Evolutionary conservation across 768 basidiomycete genomes (phyloP), one percentile per base, ranked within the genome.

Genomic region (Tricholoma furcatifolium): DNA sequence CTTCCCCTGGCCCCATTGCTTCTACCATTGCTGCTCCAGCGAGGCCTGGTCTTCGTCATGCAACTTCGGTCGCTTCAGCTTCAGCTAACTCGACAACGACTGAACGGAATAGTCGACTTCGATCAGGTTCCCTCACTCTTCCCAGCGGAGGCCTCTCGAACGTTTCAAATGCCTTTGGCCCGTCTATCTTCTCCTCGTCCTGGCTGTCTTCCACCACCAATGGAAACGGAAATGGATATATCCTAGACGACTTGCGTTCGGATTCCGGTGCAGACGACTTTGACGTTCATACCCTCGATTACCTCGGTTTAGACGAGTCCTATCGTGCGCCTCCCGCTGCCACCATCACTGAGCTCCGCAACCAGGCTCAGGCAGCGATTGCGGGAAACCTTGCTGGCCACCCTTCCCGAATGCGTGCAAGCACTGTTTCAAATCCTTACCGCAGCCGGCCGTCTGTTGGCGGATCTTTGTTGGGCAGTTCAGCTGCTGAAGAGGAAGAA

Each of bases 221-320:
- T 65, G 74, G 77, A 51, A 71, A 72, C 61, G 76, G 78, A 44
- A 75, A 78, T 49, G 82, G 82, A 20, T 82, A 85, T 32, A 77
- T 82, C 60, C 74, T 91, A 62, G 91, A 93, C 53, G 92, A 93
- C 68, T 70, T 91, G 61, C 87, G 88, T 57, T 90, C 90, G 42
- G 89, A 91, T 65, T 87, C 87, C 17, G 81, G 77, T n/a, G 76
- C 81, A 20, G 95, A 97, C 49, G 88, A 93, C 45, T 91, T 92
- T 67, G 90, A 93, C 62, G 90, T 94, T 41, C 92, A 93, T 65
- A 98, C 96, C 23, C 81, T 98, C 55, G 95, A 97, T 70, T 98
- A 98, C 69, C 88, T 98, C 45, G 96, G 96, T 40, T 78, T 98
- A 62, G 96, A 94, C 62, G 95, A 77, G n/a, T n/a, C n/a, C 55